Evolutionary conservation across 176 grass and related monocot genomes (phyloP).

Genomic region (Aegilops longissima): DNA sequence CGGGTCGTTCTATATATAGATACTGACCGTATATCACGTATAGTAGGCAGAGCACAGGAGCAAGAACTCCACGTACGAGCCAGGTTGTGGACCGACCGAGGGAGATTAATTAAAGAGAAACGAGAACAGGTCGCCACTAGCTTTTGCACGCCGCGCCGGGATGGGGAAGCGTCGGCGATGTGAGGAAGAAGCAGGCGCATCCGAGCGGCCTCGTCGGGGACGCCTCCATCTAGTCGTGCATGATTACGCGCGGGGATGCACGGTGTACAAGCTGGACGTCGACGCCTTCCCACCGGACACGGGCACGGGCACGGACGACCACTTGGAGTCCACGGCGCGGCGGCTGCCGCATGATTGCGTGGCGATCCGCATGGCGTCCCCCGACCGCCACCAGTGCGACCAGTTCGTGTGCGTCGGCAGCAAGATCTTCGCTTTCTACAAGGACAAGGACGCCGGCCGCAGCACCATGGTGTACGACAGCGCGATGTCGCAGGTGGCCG

Average conservation of each 20-base stretch:
- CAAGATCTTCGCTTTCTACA: not conserved
- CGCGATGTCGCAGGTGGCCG: not conserved
- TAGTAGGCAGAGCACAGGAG: no score
- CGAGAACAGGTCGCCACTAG: no score
- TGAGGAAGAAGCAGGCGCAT: not conserved
- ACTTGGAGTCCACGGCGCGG: not conserved
- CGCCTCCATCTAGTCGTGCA: not conserved
- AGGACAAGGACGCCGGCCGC: not conserved
- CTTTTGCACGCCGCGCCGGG: not conserved
- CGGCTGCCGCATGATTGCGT: not conserved
- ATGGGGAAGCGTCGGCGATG: not conserved
- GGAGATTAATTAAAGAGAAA: no score
- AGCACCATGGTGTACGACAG: not conserved
- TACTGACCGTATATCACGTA: no score
- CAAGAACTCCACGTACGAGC: no score
- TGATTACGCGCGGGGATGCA: not conserved
- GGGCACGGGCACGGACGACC: not conserved
- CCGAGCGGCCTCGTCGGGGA: not conserved
- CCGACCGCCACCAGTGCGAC: not conserved
- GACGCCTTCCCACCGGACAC: not conserved
- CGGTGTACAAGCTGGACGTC: not conserved
- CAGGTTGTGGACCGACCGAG: no score
- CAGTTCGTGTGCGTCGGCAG: not conserved
- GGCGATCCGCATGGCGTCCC: not conserved
- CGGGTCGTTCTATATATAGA: no score